Evolutionary conservation across 208 protist species (phyloP).

Genomic region (Trypanosoma melophagium): DNA sequence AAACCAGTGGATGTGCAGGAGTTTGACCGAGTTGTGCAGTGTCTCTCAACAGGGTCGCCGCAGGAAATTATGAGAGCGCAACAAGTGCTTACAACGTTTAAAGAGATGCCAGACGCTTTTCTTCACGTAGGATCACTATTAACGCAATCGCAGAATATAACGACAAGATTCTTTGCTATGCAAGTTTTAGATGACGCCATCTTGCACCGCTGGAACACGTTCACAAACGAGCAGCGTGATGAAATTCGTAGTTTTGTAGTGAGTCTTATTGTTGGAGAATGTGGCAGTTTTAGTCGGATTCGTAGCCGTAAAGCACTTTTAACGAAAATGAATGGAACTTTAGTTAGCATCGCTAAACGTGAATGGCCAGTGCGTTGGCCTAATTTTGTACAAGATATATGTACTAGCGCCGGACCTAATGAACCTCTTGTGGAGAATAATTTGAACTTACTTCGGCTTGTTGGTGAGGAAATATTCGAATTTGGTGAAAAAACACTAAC

Average conservation of each 20-base stretch:
- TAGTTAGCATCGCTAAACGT: constrained; percentile 97
- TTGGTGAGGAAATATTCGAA: constrained; percentile 98
- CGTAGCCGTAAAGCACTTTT: constrained; percentile 67
- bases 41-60: constrained; percentile 50
- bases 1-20: constrained; percentile 65
- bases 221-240: constrained; percentile 88
- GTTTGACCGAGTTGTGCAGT: constrained; percentile 68
- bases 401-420: constrained; percentile 86
- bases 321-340: constrained; percentile 89
- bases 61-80: constrained; percentile 77
- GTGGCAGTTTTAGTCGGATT: constrained; percentile 53
- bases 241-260: constrained; percentile 96
- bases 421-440: constrained; percentile 98
- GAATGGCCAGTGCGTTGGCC: constrained; percentile 98
- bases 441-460: constrained; percentile 94
- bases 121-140: constrained; percentile 91
- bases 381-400: constrained; percentile 97
- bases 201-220: constrained; percentile 93
- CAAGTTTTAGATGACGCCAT: constrained; percentile 94
- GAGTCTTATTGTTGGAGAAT: constrained; percentile 91
- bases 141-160: constrained; percentile 52
- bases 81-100: constrained; percentile 88
- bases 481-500: constrained; percentile 97
- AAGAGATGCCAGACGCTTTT: constrained; percentile 92
- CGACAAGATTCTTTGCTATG: constrained; percentile 91